phyloP scores from a whole-genome alignment of 2,329 filamentous ascomycete species.

The Aschersonia sp. region DNA sequence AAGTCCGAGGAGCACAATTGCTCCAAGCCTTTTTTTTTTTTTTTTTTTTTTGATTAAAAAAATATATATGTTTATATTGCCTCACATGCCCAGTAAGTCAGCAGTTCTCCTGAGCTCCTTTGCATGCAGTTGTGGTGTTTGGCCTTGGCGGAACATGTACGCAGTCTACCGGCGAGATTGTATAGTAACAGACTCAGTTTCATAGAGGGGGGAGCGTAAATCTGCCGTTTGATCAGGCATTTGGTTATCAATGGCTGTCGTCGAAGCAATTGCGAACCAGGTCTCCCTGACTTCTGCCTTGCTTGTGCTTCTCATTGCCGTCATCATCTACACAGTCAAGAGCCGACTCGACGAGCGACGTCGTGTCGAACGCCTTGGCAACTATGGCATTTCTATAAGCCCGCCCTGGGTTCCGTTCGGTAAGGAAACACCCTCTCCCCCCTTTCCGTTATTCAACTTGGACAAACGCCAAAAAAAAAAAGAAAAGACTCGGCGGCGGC shows the following conservation, averaged over 20 bases:
- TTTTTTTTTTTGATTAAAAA: no score
- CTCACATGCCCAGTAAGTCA: no score
- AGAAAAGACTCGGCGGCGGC: neutral
- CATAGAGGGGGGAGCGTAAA: no score
- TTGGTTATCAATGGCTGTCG: constrained; percentile 26
- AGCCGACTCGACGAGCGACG: constrained; percentile 24
- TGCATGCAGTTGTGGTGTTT: no score
- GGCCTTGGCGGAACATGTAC: no score
- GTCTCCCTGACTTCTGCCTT: constrained; percentile 25
- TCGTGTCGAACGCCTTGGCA: constrained; percentile 30
- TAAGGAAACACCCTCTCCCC: constrained; percentile 12
- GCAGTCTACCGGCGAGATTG: no score
- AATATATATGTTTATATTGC: no score
- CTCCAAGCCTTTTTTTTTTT: no score
- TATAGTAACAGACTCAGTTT: no score
- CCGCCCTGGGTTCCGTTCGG: constrained; percentile 27
- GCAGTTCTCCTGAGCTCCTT: no score
- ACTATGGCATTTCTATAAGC: constrained; percentile 21
- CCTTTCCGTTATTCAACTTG: neutral
- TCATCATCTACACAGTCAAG: constrained; percentile 22
- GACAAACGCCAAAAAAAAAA: neutral
- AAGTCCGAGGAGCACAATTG: no score
- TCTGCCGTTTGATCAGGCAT: no score
- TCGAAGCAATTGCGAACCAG: constrained; percentile 30
- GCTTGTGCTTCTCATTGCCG: constrained; percentile 20